A percentile compares a stretch with the other conserved stretches of the same genome.
These are phyloP conservation scores for Cryphonectria radicalis DNA, from an alignment of 2,329 filamentous ascomycete genomes.

Conservation along the genomic window DNA sequence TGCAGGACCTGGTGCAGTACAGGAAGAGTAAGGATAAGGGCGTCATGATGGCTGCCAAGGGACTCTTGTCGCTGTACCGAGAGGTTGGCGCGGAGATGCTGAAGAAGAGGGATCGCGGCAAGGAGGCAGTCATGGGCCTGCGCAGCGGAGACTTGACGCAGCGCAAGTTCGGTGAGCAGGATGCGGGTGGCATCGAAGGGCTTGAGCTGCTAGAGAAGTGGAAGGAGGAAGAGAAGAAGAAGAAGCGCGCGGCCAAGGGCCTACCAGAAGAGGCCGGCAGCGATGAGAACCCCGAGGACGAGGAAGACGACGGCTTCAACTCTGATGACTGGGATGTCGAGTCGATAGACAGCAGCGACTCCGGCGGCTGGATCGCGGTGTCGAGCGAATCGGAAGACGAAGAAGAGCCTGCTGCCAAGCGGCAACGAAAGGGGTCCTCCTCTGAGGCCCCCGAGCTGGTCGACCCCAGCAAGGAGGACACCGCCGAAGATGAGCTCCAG, in stretches of 20 bases:
- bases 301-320: slow-evolving; percentile 64
- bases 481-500: slow-evolving; percentile 48
- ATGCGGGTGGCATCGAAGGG: slow-evolving; percentile 82
- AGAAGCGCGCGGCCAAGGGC: slow-evolving; percentile 71
- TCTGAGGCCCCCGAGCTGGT: slow-evolving; percentile 37
- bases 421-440: slow-evolving; percentile 51
- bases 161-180: slow-evolving; percentile 81
- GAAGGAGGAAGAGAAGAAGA: slow-evolving; percentile 86
- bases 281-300: slow-evolving; percentile 62
- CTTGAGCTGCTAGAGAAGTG: slow-evolving; percentile 89
- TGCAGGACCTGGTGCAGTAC: slow-evolving; percentile 96
- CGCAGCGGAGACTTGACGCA: slow-evolving; percentile 74
- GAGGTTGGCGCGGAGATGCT: slow-evolving; percentile 90
- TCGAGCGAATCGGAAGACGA: slow-evolving; percentile 78
- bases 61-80: slow-evolving; percentile 85
- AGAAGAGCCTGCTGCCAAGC: slow-evolving; percentile 70
- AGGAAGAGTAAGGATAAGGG: slow-evolving; percentile 98
- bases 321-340: slow-evolving; percentile 68
- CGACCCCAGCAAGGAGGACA: slow-evolving; percentile 48
- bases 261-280: slow-evolving; percentile 65
- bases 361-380: slow-evolving; percentile 92
- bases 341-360: slow-evolving; percentile 67
- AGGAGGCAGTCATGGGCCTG: slow-evolving; percentile 84
- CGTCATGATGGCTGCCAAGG: slow-evolving; percentile 97
- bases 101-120: slow-evolving; percentile 87